Conservation (phyloP, 176 grass and related monocot genomes). For the Dendrocalamus sinicus region DNA sequence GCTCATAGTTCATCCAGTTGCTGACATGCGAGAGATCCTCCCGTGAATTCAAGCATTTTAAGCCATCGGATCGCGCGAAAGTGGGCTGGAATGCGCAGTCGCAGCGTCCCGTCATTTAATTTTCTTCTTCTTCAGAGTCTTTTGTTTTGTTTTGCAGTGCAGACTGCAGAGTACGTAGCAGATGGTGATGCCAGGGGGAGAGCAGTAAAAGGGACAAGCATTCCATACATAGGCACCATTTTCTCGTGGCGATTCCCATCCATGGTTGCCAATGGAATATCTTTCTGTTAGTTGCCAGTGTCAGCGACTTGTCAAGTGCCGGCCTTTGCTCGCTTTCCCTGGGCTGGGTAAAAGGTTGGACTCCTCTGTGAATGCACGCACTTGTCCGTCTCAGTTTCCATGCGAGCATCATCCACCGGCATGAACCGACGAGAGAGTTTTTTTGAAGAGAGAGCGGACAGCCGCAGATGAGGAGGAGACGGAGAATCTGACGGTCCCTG, state of each 20-base stretch:
- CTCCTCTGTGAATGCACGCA: neutral
- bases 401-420: neutral
- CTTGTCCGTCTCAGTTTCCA: neutral
- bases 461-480: neutral
- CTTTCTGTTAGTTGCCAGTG: neutral
- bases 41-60: neutral
- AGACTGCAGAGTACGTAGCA: neutral
- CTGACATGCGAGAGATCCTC: neutral
- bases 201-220: neutral
- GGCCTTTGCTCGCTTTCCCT: neutral
- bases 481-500: conserved; percentile 48
- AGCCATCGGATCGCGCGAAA: neutral
- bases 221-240: neutral
- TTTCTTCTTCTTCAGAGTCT: neutral
- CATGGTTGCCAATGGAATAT: neutral
- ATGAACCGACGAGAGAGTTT: neutral
- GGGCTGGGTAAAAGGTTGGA: neutral
- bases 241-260: conserved; percentile 36
- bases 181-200: neutral
- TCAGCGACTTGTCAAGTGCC: conserved; percentile 33
- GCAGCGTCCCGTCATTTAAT: no score
- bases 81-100: neutral
- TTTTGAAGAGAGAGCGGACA: conserved; percentile 27
- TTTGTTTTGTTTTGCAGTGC: neutral
- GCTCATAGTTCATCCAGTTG: neutral